Conservation (phyloP, 768 basidiomycete genomes). For the Lactarius pseudohatsudake region DNA sequence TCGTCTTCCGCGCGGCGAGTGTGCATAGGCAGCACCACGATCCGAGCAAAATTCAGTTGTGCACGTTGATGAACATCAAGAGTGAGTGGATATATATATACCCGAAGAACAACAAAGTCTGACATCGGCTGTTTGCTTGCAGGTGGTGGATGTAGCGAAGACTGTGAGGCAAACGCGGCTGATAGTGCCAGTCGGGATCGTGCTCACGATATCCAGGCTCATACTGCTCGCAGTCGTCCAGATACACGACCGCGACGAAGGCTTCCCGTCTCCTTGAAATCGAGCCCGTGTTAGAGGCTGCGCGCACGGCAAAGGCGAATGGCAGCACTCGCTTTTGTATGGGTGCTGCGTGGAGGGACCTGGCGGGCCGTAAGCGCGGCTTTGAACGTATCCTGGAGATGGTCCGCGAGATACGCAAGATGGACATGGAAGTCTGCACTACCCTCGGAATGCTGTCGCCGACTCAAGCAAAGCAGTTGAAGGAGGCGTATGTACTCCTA, state of each 20-base stretch:
- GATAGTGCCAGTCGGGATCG: constrained; percentile 16
- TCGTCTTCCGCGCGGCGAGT: constrained; percentile 81
- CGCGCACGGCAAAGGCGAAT: constrained; percentile 91
- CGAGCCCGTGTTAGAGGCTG: constrained; percentile 90
- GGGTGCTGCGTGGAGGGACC: constrained; percentile 98
- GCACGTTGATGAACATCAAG: constrained; percentile 98
- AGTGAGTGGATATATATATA: constrained; percentile 51
- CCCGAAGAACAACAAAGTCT: constrained; percentile 27
- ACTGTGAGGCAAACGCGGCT: constrained; percentile 57
- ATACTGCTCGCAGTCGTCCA: constrained; percentile 97
- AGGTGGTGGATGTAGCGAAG: constrained; percentile 96
- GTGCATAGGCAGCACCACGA: constrained; percentile 88
- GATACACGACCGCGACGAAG: constrained; percentile 84
- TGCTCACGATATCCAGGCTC: constrained; percentile 57
- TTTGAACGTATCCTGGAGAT: constrained; percentile 92
- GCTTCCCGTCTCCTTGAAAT: constrained; percentile 86
- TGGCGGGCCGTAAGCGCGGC: constrained; percentile 88
- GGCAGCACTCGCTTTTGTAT: constrained; percentile 98
- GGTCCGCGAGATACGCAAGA: constrained; percentile 86
- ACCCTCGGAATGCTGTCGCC: constrained; percentile 96
- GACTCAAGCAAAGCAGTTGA: constrained; percentile 87
- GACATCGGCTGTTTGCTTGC: constrained; percentile 22
- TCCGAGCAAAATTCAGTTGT: constrained; percentile 88
- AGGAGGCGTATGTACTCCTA: constrained; percentile 71
- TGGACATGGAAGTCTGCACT: constrained; percentile 99